These are phyloP conservation scores for Sicyos edulis DNA, from an alignment of 306 rosid species.

Conservation along the genomic window DNA sequence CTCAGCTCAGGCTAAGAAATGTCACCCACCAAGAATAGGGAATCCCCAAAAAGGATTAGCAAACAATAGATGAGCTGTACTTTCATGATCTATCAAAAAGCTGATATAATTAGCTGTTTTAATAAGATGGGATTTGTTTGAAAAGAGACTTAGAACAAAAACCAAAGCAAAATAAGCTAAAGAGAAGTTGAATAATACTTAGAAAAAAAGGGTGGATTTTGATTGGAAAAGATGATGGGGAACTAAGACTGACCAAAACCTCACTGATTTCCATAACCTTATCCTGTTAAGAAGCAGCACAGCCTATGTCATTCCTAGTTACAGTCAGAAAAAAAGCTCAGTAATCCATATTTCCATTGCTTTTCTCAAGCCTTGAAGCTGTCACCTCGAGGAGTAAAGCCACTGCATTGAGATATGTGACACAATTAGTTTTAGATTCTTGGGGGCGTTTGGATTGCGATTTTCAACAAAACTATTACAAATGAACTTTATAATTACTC, in stretches of 20 bases:
- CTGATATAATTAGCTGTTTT: conserved; percentile 13
- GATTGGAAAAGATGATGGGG: conserved; percentile 45
- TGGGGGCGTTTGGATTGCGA: no score
- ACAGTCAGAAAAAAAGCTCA: conserved; percentile 12
- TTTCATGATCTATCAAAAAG: conserved; percentile 20
- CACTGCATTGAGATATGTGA: conserved; percentile 19
- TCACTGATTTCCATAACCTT: conserved; percentile 49
- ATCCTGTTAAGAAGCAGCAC: conserved; percentile 33
- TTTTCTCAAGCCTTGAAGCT: conserved; percentile 19
- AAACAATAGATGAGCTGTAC: conserved; percentile 16
- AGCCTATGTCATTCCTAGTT: conserved; percentile 27
- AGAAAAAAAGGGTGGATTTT: conserved; percentile 30
- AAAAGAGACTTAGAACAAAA: conserved; percentile 23
- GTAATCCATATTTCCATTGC: conserved; percentile 11
- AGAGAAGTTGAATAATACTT: conserved; percentile 6
- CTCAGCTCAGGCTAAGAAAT: conserved; percentile 27
- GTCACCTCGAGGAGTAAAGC: conserved; percentile 9
- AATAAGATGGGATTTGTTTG: conserved; percentile 16
- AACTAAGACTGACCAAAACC: conserved; percentile 23
- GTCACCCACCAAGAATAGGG: conserved; percentile 28
- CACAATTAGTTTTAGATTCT: no score
- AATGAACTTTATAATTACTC: no score
- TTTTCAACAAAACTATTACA: no score
- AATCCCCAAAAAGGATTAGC: conserved; percentile 38
- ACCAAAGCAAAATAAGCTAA: conserved; percentile 11